Evolutionary conservation across 2,329 filamentous ascomycete genomes (phyloP).

Genomic region (Xylariaceae sp.): DNA sequence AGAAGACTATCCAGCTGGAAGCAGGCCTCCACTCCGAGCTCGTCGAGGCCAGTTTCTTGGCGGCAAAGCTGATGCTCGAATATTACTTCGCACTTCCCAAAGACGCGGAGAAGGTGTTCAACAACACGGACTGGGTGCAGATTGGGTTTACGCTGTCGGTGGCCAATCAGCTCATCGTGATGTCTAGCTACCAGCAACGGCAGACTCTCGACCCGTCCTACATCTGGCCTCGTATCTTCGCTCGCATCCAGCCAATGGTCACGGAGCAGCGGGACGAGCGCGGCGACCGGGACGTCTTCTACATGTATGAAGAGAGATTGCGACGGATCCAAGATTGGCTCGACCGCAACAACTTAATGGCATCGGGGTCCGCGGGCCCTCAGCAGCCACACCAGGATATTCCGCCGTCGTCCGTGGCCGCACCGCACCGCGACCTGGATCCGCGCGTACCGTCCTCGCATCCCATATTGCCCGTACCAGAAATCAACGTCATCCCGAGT

Average conservation of each 20-base stretch:
- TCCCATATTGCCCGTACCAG: not conserved
- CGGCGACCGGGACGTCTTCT: conserved; percentile 5
- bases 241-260: conserved; percentile 2
- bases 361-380: no score
- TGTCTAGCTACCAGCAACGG: not conserved
- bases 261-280: conserved; percentile 3
- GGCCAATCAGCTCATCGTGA: conserved; percentile 5
- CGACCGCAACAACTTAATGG: conserved; percentile 1
- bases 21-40: conserved; percentile 6
- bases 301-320: conserved; percentile 3
- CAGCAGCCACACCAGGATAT: no score
- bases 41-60: conserved; percentile 13
- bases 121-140: conserved; percentile 33
- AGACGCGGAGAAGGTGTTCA: conserved; percentile 27
- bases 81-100: conserved; percentile 27
- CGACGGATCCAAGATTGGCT: conserved; percentile 5
- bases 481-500: conserved; percentile 1
- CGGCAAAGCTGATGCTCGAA: conserved; percentile 19
- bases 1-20: conserved; percentile 14
- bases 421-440: no score
- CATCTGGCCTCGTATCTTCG: conserved; percentile 1
- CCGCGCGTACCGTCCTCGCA: no score
- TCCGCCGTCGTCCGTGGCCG: no score
- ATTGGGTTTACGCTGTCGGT: conserved; percentile 23
- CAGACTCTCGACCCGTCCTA: conserved; percentile 1